Conservation (phyloP, 2,329 filamentous ascomycete species). For the Ophioceras dolichostomum region DNA sequence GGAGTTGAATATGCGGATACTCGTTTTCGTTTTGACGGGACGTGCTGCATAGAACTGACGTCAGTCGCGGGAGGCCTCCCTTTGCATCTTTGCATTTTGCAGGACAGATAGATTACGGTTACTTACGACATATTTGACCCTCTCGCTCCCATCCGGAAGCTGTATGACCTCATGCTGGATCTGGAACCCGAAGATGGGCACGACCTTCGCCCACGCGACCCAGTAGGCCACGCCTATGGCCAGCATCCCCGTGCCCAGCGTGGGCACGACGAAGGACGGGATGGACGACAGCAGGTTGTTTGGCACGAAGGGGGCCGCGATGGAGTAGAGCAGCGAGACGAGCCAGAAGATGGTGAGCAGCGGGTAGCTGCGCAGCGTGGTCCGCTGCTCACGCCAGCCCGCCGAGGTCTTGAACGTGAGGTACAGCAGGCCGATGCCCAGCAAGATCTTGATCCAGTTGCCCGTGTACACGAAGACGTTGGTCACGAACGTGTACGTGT, state of each 20-base stretch:
- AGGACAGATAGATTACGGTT: neutral
- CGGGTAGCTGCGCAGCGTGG: constrained; percentile 15
- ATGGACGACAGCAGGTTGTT: constrained; percentile 11
- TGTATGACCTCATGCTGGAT: constrained; percentile 18
- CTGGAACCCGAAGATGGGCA: constrained; percentile 15
- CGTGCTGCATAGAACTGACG: neutral
- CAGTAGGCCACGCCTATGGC: constrained; percentile 22
- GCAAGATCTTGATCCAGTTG: constrained; percentile 19
- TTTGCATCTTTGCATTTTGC: neutral
- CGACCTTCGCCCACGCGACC: constrained; percentile 13
- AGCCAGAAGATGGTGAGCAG: constrained; percentile 17
- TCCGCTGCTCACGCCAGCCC: constrained; percentile 15
- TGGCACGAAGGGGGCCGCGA: constrained; percentile 14
- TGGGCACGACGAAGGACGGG: constrained; percentile 29
- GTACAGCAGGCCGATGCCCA: constrained; percentile 15
- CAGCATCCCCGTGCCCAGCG: constrained; percentile 26
- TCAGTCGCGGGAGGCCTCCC: too few species aligned
- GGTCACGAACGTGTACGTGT: constrained; percentile 19
- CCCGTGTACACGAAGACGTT: constrained; percentile 19
- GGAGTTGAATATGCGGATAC: neutral
- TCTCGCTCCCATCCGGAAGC: constrained; percentile 17
- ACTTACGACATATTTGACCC: constrained; percentile 17
- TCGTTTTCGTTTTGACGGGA: neutral
- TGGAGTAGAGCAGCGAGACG: constrained; percentile 13
- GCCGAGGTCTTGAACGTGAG: constrained; percentile 15